Percentiles rank a stretch among this genome's conserved stretches.
Evolutionary conservation across 1,139 yeast species (phyloP).

Genomic region (Debaryomyces udenii): DNA sequence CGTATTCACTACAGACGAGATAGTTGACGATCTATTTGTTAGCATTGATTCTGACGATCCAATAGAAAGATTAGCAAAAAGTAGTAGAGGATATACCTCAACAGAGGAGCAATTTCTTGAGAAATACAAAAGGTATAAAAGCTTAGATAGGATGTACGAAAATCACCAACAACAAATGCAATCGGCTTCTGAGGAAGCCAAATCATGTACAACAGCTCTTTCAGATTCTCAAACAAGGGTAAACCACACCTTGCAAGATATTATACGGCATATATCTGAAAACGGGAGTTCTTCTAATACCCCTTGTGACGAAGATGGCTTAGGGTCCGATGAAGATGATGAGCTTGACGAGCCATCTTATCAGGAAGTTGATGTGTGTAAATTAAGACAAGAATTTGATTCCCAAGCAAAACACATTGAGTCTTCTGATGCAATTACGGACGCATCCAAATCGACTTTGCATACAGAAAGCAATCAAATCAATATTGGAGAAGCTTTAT

Average conservation of each 20-base stretch:
- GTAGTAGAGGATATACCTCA: slow-evolving; percentile 26
- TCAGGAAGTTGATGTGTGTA: slow-evolving; percentile 31
- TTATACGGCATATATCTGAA: slow-evolving; percentile 24
- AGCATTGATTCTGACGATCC: slow-evolving; percentile 36
- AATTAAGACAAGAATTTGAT: slow-evolving; percentile 32
- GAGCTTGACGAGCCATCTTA: slow-evolving; percentile 20
- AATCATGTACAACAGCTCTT: slow-evolving; percentile 24
- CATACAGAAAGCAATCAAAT: slow-evolving; percentile 11
- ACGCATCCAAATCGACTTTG: slow-evolving; percentile 16
- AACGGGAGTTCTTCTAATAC: slow-evolving; percentile 13
- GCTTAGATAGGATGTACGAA: slow-evolving; percentile 40
- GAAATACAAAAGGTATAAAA: slow-evolving; percentile 36
- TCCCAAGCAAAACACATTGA: neutral
- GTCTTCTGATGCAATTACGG: slow-evolving; percentile 2
- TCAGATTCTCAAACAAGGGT: slow-evolving; percentile 20
- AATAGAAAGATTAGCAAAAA: slow-evolving; percentile 27
- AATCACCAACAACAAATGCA: slow-evolving; percentile 16
- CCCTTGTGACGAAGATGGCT: slow-evolving; percentile 24
- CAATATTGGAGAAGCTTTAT: slow-evolving; percentile 52
- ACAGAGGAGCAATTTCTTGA: slow-evolving; percentile 40
- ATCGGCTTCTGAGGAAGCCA: slow-evolving; percentile 19
- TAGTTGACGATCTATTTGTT: slow-evolving; percentile 46
- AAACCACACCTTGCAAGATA: slow-evolving; percentile 25
- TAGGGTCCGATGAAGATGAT: slow-evolving; percentile 19
- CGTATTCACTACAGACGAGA: slow-evolving; percentile 44